Conservation (phyloP, 2,329 filamentous ascomycete species). For the Nemania sp. region DNA sequence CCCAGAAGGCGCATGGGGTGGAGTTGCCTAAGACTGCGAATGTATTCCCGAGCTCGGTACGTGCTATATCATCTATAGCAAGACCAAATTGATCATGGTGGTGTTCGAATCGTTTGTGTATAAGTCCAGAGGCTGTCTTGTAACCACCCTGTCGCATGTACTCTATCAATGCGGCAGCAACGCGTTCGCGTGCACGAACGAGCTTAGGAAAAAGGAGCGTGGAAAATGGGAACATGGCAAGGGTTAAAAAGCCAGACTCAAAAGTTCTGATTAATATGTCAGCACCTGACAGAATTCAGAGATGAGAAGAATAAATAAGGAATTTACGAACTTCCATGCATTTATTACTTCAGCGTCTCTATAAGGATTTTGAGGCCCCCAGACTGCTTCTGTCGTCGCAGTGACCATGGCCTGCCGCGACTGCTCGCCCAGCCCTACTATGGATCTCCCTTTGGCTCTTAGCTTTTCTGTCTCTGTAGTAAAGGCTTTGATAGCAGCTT, state of each 20-base stretch:
- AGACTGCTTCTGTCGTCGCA: slow-evolving; percentile 34
- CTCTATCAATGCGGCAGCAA: slow-evolving; percentile 21
- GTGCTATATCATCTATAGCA: slow-evolving; percentile 31
- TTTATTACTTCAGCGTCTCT: slow-evolving; percentile 27
- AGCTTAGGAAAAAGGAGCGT: slow-evolving; percentile 12
- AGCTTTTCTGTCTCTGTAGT: slow-evolving; percentile 21
- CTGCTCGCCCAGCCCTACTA: slow-evolving; percentile 28
- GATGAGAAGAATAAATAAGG: neutral
- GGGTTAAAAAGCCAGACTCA: slow-evolving; percentile 25
- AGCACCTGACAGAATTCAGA: neutral
- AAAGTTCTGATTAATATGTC: slow-evolving; percentile 20
- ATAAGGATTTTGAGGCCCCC: slow-evolving; percentile 34
- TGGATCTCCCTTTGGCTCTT: slow-evolving; percentile 3
- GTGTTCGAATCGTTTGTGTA: slow-evolving; percentile 31
- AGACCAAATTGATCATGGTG: slow-evolving; percentile 27
- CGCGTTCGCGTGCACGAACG: slow-evolving; percentile 20
- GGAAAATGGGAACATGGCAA: slow-evolving; percentile 24
- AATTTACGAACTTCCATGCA: slow-evolving; percentile 29
- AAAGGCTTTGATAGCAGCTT: slow-evolving; percentile 28
- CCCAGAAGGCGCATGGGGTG: slow-evolving; percentile 18
- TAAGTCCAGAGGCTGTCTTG: slow-evolving; percentile 31
- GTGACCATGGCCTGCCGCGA: slow-evolving; percentile 25
- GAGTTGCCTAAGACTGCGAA: slow-evolving; percentile 34
- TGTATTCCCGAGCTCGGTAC: slow-evolving; percentile 34
- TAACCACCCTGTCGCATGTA: slow-evolving; percentile 32